A percentile compares a stretch with the other conserved stretches of the same genome.
These are phyloP conservation scores for Eucalyptus dawsonii DNA, from an alignment of 345 rosid species.

Conservation along the genomic window DNA sequence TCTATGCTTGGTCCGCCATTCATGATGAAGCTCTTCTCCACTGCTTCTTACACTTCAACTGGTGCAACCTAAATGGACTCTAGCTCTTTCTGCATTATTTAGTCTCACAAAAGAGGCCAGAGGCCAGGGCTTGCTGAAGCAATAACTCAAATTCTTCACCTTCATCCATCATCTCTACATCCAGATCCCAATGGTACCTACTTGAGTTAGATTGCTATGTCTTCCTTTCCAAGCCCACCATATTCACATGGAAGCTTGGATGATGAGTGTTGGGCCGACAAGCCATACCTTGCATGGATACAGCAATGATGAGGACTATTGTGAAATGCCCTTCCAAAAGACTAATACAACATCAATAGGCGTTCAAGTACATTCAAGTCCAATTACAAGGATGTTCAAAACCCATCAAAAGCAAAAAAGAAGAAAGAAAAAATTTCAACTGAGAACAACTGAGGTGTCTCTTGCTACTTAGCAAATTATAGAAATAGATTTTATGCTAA, in stretches of 20 bases:
- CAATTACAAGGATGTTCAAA: not conserved
- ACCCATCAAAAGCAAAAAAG: not conserved
- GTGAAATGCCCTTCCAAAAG: not conserved
- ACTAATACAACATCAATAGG: not conserved
- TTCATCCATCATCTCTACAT: conserved; percentile 89
- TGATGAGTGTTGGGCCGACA: conserved; percentile 96
- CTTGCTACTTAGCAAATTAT: not conserved
- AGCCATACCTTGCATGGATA: conserved; percentile 68
- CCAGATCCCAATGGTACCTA: conserved; percentile 83
- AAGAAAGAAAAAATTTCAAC: not conserved
- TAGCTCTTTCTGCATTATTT: conserved; percentile 84
- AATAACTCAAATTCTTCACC: conserved; percentile 84
- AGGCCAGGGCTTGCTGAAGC: conserved; percentile 87
- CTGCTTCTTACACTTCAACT: conserved; percentile 77
- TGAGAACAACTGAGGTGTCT: not conserved
- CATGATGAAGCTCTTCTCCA: conserved; percentile 73
- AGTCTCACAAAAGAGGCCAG: conserved; percentile 86
- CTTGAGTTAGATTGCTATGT: conserved; percentile 73
- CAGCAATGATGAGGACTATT: not conserved
- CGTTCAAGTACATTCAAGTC: not conserved
- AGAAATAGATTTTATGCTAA: not conserved
- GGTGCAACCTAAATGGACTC: conserved; percentile 88
- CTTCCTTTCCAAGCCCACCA: conserved; percentile 88
- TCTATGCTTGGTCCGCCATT: not conserved
- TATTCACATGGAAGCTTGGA: conserved; percentile 93